Conservation (phyloP, 495 filamentous ascomycete species). For the Aspergillus conjunctus region DNA sequence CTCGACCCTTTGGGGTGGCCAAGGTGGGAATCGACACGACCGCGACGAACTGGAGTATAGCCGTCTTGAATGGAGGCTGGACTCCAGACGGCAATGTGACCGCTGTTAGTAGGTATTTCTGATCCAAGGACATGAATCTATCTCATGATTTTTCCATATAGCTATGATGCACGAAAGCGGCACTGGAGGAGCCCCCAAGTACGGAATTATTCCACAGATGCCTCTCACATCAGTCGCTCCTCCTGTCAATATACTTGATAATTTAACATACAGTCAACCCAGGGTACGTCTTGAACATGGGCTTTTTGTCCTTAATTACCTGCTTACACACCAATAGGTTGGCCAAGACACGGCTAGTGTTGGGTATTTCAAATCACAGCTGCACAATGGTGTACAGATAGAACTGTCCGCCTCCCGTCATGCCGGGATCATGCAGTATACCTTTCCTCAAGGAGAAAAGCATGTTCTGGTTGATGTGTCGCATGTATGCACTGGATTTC, state of each 20-base stretch:
- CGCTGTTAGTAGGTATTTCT: conserved; percentile 49
- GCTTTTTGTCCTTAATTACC: neutral
- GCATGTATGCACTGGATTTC: conserved; percentile 50
- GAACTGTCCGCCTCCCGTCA: conserved; percentile 62
- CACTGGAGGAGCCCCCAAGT: conserved; percentile 70
- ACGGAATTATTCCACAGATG: conserved; percentile 68
- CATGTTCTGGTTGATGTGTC: conserved; percentile 66
- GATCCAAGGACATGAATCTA: neutral
- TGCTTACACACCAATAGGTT: conserved; percentile 26
- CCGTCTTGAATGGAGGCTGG: conserved; percentile 57
- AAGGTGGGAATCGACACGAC: conserved; percentile 66
- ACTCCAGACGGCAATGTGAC: conserved; percentile 60
- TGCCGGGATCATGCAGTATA: conserved; percentile 63
- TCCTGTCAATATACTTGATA: conserved; percentile 45
- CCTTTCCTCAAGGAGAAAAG: conserved; percentile 51
- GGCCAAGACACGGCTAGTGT: conserved; percentile 55
- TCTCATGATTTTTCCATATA: conserved; percentile 5
- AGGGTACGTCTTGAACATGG: conserved; percentile 22
- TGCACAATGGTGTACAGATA: conserved; percentile 56
- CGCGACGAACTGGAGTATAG: conserved; percentile 54
- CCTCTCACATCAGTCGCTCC: conserved; percentile 44
- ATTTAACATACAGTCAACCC: conserved; percentile 43
- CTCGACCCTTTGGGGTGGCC: conserved; percentile 64
- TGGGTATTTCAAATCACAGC: conserved; percentile 61
- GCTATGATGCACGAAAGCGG: conserved; percentile 70